Evolutionary conservation across 2,329 filamentous ascomycete species (phyloP).

Genomic region (Cytospora schulzeri): DNA sequence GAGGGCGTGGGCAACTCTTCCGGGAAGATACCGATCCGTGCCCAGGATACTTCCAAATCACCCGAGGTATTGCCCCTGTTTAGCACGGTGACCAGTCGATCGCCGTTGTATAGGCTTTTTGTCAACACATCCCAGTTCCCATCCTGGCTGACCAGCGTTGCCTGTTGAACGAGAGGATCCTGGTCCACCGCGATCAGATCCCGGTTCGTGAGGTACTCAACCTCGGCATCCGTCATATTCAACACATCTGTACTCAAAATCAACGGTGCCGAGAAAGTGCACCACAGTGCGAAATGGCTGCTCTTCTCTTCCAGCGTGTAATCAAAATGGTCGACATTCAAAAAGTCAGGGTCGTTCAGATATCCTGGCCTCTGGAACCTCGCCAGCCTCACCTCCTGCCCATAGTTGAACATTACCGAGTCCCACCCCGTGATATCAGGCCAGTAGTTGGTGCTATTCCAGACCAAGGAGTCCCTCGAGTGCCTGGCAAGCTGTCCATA

Average conservation of each 20-base stretch:
- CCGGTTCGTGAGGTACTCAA: slow-evolving; percentile 43
- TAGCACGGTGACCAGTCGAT: slow-evolving; percentile 49
- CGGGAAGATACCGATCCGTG: slow-evolving; percentile 40
- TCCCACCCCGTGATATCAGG: slow-evolving; percentile 47
- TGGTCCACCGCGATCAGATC: slow-evolving; percentile 47
- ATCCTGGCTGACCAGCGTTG: slow-evolving; percentile 49
- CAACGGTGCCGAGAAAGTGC: slow-evolving; percentile 39
- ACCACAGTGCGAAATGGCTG: slow-evolving; percentile 42
- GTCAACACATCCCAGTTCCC: slow-evolving; percentile 48
- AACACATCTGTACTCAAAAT: slow-evolving; percentile 45
- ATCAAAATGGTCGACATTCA: slow-evolving; percentile 41
- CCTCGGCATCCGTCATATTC: slow-evolving; percentile 37
- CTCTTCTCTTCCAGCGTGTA: slow-evolving; percentile 40
- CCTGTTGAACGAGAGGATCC: slow-evolving; percentile 45
- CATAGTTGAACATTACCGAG: slow-evolving; percentile 51
- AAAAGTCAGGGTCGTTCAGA: slow-evolving; percentile 43
- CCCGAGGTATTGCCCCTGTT: slow-evolving; percentile 42
- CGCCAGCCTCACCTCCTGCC: slow-evolving; percentile 44
- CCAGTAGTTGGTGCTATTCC: slow-evolving; percentile 43
- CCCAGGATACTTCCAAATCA: slow-evolving; percentile 38
- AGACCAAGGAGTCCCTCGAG: slow-evolving; percentile 38
- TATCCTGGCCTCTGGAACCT: slow-evolving; percentile 43
- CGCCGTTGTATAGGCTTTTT: slow-evolving; percentile 48
- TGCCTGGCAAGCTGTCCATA: slow-evolving; percentile 48
- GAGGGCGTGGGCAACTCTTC: slow-evolving; percentile 31